phyloP scores from a whole-genome alignment of 2,329 filamentous ascomycete species.

The Alternaria ventricosa region DNA sequence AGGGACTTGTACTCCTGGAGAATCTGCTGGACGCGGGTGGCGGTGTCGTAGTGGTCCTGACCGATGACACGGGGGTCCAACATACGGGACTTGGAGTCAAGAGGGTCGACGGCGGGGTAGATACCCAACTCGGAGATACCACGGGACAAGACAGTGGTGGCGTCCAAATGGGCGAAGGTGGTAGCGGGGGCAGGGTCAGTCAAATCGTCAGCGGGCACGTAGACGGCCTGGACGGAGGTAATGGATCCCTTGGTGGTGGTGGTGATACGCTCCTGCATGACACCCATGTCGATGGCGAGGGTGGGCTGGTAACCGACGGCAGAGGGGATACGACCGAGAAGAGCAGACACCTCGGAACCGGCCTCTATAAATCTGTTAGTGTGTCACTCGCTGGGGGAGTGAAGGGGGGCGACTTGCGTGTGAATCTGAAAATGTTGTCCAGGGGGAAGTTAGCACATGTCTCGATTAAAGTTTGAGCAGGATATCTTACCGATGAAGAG shows the following conservation, averaged over 20 bases:
- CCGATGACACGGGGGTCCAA: conserved; percentile 98
- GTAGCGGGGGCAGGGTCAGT: conserved; percentile 99
- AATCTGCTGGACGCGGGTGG: conserved; percentile 96
- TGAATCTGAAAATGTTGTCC: conserved; percentile 92
- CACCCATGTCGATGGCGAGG: conserved; percentile 45
- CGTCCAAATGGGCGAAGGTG: conserved; percentile 99
- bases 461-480: too few species aligned
- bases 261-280: conserved; percentile 98
- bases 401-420: neutral
- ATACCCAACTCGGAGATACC: conserved; percentile 99
- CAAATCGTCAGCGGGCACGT: conserved; percentile 99
- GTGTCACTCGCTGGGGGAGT: too few species aligned
- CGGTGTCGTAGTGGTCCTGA: conserved; percentile 95
- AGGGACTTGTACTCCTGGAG: conserved; percentile 99
- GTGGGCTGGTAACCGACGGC: conserved; percentile 90
- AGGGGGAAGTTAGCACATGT: too few species aligned
- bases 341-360: conserved; percentile 99
- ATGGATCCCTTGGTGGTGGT: conserved; percentile 99
- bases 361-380: conserved; percentile 61
- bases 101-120: conserved; percentile 99
- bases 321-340: conserved; percentile 99
- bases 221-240: conserved; percentile 99
- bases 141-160: conserved; percentile 99
- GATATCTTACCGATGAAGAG: conserved; percentile 77
- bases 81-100: conserved; percentile 99